phyloP scores from a whole-genome alignment of 164 flowering plant genomes.

The Umbilicus rupestris region DNA sequence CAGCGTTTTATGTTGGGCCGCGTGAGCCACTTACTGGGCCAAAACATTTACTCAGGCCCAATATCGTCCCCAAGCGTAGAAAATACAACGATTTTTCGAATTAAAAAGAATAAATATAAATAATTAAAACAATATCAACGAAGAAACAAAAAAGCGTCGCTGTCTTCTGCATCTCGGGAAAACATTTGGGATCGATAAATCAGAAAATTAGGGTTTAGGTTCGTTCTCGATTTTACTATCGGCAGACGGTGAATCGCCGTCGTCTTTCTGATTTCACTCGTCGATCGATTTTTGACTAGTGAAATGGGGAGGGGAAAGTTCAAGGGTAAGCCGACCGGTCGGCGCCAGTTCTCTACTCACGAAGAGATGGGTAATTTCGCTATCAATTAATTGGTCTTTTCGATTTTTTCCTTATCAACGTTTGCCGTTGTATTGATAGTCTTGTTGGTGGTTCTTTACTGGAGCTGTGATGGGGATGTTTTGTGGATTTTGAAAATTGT shows the following conservation, averaged over 20 bases:
- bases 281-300: neutral
- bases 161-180: too few relatives aligned
- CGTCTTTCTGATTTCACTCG: neutral
- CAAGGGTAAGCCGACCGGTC: constrained; percentile 47
- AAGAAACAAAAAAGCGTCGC: too few relatives aligned
- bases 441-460: too few relatives aligned
- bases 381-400: neutral
- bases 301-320: constrained; percentile 40
- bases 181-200: neutral
- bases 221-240: neutral
- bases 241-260: neutral
- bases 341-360: constrained; percentile 33
- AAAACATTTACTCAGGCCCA: too few relatives aligned
- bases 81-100: too few relatives aligned
- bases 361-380: constrained; percentile 32
- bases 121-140: too few relatives aligned
- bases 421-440: too few relatives aligned
- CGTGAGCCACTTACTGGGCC: too few relatives aligned
- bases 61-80: too few relatives aligned
- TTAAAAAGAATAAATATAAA: too few relatives aligned
- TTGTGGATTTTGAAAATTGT: neutral
- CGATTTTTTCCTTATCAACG: neutral
- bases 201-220: neutral
- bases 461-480: neutral
- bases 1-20: too few relatives aligned